phyloP scores from a whole-genome alignment of 2,329 filamentous ascomycete genomes.

The Ophiostoma sp. region DNA sequence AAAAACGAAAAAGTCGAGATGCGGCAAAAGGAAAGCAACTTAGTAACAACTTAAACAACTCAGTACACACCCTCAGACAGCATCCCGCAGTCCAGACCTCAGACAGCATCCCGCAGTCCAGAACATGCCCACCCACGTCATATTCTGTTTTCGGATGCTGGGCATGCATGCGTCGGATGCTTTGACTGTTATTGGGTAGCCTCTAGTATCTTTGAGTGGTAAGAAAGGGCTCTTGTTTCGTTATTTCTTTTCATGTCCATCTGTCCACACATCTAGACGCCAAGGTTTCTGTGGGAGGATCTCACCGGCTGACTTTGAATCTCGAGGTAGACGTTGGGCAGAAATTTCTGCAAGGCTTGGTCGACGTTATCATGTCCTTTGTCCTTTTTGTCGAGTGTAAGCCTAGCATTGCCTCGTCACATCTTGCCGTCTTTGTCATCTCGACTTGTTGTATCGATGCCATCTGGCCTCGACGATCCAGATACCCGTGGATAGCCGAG shows the following conservation, averaged over 20 bases:
- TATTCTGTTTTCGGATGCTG: neutral
- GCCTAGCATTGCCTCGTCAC: neutral
- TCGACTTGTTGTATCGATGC: neutral
- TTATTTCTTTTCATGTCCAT: neutral
- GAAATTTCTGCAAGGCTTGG: neutral
- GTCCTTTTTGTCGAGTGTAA: neutral
- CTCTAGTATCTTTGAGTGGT: neutral
- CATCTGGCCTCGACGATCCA: neutral
- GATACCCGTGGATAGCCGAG: constrained; percentile 1
- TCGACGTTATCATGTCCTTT: neutral
- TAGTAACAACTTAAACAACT: neutral
- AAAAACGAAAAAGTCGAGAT: neutral
- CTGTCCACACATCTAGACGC: neutral
- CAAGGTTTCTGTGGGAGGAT: no score
- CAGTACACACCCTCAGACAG: neutral
- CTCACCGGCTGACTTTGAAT: neutral
- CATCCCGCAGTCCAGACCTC: neutral
- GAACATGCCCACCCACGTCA: neutral
- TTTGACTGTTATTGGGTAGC: neutral
- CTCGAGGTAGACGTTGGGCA: neutral
- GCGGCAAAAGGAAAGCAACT: neutral
- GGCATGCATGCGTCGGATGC: neutral
- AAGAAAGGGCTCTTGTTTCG: neutral
- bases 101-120: neutral
- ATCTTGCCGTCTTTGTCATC: neutral